Evolutionary conservation across 192 early-diverging fungal genomes (phyloP).

Genomic region (Backusella tuberculispora): DNA sequence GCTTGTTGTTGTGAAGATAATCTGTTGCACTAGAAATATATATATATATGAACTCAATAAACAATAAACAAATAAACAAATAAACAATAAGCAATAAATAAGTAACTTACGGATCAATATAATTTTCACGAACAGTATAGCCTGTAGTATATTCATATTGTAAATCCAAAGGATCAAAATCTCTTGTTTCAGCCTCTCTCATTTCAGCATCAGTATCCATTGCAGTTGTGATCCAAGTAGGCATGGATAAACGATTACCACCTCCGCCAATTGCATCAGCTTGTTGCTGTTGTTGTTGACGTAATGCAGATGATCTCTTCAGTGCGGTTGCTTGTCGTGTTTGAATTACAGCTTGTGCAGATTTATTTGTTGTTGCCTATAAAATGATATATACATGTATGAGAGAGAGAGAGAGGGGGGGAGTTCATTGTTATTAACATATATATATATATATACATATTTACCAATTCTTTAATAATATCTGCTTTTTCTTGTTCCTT

Average conservation of each 20-base stretch:
- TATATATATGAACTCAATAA: too few species aligned
- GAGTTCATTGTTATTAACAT: neutral
- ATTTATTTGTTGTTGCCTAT: conserved; percentile 52
- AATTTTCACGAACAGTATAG: conserved; percentile 39
- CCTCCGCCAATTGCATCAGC: conserved; percentile 8
- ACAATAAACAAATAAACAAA: conserved; percentile 11
- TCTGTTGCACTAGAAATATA: conserved; percentile 39
- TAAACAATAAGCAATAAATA: neutral
- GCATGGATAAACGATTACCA: conserved; percentile 26
- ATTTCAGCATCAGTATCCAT: conserved; percentile 36
- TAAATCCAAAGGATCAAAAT: conserved; percentile 60
- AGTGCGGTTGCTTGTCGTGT: conserved; percentile 47
- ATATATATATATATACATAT: neutral
- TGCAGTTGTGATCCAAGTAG: conserved; percentile 36
- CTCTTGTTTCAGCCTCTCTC: conserved; percentile 36
- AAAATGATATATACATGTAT: neutral
- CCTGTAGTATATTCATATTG: conserved; percentile 48
- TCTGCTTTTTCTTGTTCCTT: conserved; percentile 69
- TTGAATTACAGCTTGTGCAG: conserved; percentile 49
- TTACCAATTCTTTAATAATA: conserved; percentile 77
- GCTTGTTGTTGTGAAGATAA: conserved; percentile 35
- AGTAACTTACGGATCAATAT: conserved; percentile 57
- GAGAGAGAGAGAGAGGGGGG: too few species aligned
- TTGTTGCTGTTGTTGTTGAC: conserved; percentile 35
- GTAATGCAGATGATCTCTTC: conserved; percentile 51